Percentiles rank a stretch among this genome's conserved stretches.
phyloP scores from a whole-genome alignment of 192 early-diverging fungal species.

The Phycomyces nitens region DNA sequence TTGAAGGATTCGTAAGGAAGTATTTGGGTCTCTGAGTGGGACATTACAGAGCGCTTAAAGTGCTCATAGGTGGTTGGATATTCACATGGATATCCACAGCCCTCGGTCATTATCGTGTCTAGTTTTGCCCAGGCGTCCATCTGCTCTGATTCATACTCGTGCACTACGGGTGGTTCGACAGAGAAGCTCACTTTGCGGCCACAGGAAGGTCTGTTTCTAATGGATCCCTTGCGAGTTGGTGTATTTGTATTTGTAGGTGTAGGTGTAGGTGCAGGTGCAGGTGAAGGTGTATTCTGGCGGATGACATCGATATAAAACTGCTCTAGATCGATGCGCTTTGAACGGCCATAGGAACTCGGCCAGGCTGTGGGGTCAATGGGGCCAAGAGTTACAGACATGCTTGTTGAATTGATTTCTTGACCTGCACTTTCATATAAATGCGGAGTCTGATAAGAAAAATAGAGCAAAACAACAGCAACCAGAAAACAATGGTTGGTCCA shows the following conservation, averaged over 20 bases:
- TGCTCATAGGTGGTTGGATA: too few relatives aligned
- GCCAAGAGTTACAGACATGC: too few relatives aligned
- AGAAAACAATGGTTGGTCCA: too few relatives aligned
- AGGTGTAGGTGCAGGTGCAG: background rate
- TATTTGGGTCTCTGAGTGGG: too few relatives aligned
- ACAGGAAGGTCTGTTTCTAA: background rate
- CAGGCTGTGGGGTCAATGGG: slow-evolving; percentile 7
- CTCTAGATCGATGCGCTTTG: slow-evolving; percentile 12
- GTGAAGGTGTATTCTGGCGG: background rate
- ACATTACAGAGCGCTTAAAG: too few relatives aligned
- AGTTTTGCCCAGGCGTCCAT: background rate
- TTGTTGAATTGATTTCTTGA: too few relatives aligned
- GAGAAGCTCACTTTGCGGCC: slow-evolving; percentile 5
- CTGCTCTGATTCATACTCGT: slow-evolving; percentile 17
- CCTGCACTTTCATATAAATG: too few relatives aligned
- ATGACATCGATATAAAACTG: slow-evolving; percentile 11
- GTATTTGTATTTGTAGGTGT: background rate
- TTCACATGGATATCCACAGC: too few relatives aligned
- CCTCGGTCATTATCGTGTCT: slow-evolving; percentile 1
- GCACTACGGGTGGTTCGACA: slow-evolving; percentile 5
- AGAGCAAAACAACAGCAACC: too few relatives aligned
- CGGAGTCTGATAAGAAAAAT: too few relatives aligned
- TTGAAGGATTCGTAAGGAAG: too few relatives aligned
- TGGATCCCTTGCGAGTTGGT: background rate
- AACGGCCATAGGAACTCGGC: slow-evolving; percentile 9